Evolutionary conservation across 2,329 filamentous ascomycete genomes (phyloP).

Genomic region (Clarireedia paspali): DNA sequence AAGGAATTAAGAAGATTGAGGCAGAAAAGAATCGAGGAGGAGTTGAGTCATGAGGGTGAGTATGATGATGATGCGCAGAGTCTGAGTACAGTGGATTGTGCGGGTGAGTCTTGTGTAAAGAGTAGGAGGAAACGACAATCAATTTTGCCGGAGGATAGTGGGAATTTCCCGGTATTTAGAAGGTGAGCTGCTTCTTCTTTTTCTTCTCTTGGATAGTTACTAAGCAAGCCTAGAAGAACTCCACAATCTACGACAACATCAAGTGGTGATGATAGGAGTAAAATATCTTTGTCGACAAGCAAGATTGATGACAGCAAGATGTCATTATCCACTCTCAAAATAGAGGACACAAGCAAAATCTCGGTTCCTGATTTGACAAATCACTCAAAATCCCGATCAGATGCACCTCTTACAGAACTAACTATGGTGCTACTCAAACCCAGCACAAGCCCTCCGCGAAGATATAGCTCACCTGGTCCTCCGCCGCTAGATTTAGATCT

Average conservation of each 20-base stretch:
- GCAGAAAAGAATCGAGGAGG: constrained; percentile 50
- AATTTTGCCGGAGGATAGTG: constrained; percentile 8
- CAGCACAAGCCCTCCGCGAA: constrained; percentile 11
- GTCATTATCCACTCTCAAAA: background rate
- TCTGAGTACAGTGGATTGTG: constrained; percentile 10
- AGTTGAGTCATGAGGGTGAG: constrained; percentile 41
- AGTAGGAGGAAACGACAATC: constrained; percentile 4
- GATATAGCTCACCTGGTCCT: constrained; percentile 20
- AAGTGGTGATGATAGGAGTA: background rate
- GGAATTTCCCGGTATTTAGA: constrained; percentile 6
- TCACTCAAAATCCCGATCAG: background rate
- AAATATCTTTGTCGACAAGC: background rate
- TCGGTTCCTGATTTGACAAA: background rate
- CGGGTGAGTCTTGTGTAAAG: background rate
- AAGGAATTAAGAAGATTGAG: constrained; percentile 49
- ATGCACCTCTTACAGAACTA: background rate
- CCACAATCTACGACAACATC: background rate
- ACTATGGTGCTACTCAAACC: constrained; percentile 12
- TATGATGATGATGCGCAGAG: constrained; percentile 32
- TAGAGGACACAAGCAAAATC: background rate
- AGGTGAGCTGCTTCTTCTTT: background rate
- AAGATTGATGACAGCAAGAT: background rate
- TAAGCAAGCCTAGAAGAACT: background rate
- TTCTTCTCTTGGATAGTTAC: background rate
- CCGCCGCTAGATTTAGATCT: constrained; percentile 2